Evolutionary conservation across 371 early-diverging fungal genomes (phyloP), one percentile per base, ranked within the genome.

Genomic region (Dinochytrium kinnereticum): DNA sequence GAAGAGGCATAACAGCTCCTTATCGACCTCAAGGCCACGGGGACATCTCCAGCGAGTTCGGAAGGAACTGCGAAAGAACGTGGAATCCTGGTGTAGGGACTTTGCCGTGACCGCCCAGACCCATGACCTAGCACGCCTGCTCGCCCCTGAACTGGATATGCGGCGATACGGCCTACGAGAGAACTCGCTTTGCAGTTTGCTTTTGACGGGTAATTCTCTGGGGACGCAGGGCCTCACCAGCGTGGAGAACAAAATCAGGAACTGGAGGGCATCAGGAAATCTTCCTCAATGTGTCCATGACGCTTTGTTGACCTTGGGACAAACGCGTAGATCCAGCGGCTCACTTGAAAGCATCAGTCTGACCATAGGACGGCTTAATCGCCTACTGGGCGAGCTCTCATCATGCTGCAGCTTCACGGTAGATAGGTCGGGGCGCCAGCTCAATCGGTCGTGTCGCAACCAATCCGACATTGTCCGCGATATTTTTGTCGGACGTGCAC

Each of bases 101-200:
- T 53, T 53, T 53, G 7, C 64, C 49, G 68, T 49, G 50, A 68
- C 10, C 17, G 51, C 57, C 37, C 1, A n/a, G 21, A 51, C 31
- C 37, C n/a, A 67, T 36, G 10, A 68, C 21, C 10, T 69, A 10
- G 61, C 49, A 13, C 69, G 74, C 0, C 69, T 74, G 15, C 37
- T 74, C 30, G 59, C 64, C 19, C 74, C 74, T 36, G 33, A 70
- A 10, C 64, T 69, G 17, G 74, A 74, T 26, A 68, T 59, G 33
- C 59, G 69, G 37, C 74, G 74, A 3, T 74, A 37, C 51, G 38
- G 50, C 19, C 38, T 74, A 28, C 17, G 50, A 15, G 74, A 38
- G 24, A 28, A 26, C 33, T 31, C 38, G 1, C 49, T 74, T 24
- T 38, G 57, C 53, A 33, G 38, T 13, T 24, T 68, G 51, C 68